Percentiles rank a stretch among this genome's conserved stretches.
Conservation (phyloP, 305 asterid genomes). For the Fraxinus xanthoxyloides region DNA sequence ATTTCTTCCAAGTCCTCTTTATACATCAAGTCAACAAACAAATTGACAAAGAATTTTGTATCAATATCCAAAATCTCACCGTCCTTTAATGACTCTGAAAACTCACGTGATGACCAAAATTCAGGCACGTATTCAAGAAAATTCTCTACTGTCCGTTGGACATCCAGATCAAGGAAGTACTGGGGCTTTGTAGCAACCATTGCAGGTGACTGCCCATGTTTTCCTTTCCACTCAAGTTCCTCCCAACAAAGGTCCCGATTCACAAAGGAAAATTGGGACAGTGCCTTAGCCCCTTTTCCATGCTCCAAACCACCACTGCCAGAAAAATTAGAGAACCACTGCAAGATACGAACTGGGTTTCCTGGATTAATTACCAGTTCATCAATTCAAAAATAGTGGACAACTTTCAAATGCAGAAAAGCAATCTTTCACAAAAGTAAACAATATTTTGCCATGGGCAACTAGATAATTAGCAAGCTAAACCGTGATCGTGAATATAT, state of each 20-base stretch:
- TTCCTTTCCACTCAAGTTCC: conserved; percentile 98
- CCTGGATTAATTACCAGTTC: conserved; percentile 49
- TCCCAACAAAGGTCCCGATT: conserved; percentile 97
- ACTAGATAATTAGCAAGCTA: neutral
- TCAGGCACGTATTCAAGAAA: conserved; percentile 91
- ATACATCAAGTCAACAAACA: conserved; percentile 81
- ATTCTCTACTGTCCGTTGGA: conserved; percentile 79
- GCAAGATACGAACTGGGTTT: conserved; percentile 32
- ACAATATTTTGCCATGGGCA: neutral
- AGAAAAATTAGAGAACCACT: neutral
- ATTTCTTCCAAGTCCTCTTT: conserved; percentile 65
- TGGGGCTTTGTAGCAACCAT: conserved; percentile 99
- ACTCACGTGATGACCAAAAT: conserved; percentile 90
- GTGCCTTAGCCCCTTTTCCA: conserved; percentile 88
- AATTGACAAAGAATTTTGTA: conserved; percentile 56
- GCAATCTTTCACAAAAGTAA: neutral
- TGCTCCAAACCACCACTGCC: conserved; percentile 55
- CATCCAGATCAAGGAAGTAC: conserved; percentile 96
- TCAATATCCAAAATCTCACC: conserved; percentile 73
- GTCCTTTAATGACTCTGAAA: conserved; percentile 81
- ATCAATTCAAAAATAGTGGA: neutral
- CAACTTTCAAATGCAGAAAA: neutral
- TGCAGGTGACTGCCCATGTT: conserved; percentile 98
- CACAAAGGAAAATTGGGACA: conserved; percentile 87
- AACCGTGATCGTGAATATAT: neutral